These are phyloP conservation scores for Ochetophila trinervis DNA, from an alignment of 306 rosid species.

Conservation along the genomic window DNA sequence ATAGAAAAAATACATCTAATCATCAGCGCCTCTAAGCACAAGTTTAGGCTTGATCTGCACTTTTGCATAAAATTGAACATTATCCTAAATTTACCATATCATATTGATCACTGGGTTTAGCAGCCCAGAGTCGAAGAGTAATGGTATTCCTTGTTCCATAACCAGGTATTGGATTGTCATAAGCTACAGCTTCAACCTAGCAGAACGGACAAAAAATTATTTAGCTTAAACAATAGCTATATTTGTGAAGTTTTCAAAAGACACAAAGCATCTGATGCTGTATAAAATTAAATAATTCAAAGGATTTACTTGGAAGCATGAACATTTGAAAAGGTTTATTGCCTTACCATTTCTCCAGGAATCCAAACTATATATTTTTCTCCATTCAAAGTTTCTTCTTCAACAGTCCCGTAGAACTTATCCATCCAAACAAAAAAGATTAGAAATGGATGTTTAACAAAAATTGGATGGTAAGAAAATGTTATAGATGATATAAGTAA, in stretches of 20 bases:
- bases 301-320: conserved; percentile 19
- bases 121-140: conserved; percentile 77
- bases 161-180: conserved; percentile 80
- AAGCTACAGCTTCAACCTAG: conserved; percentile 82
- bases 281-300: conserved; percentile 10
- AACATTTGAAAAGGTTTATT: conserved; percentile 22
- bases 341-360: conserved; percentile 68
- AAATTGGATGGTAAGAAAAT: conserved; percentile 17
- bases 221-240: conserved; percentile 22
- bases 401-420: conserved; percentile 61
- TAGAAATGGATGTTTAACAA: conserved; percentile 27
- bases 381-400: conserved; percentile 49
- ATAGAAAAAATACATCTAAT: too few relatives aligned
- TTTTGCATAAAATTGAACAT: neutral
- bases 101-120: conserved; percentile 61
- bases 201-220: conserved; percentile 21
- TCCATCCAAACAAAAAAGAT: conserved; percentile 30
- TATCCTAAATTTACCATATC: conserved; percentile 47
- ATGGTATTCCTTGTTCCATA: conserved; percentile 72
- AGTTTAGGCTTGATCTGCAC: neutral
- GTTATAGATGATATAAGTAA: conserved; percentile 10
- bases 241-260: conserved; percentile 9
- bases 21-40: too few relatives aligned
- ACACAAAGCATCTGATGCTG: conserved; percentile 19
- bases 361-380: conserved; percentile 44